Evolutionary conservation across 805 yeast species (phyloP), one percentile per base, ranked within the genome.

Genomic region (Zygotorulaspora sp.): DNA sequence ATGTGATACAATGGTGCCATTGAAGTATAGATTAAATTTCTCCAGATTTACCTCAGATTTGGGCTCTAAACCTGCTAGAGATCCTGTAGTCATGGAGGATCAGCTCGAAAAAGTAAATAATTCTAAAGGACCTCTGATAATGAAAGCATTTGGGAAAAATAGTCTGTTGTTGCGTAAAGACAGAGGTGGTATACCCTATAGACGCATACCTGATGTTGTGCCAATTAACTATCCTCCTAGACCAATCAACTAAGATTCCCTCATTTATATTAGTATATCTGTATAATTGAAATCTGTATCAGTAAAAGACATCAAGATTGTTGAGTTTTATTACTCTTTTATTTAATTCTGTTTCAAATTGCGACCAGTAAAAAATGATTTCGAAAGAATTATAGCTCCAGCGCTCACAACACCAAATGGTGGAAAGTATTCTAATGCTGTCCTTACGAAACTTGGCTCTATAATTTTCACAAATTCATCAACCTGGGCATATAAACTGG

Each of bases 401-500:
- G 63, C 66, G 42, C 64, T 57, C 3, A 60, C 44, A 1, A 51
- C 32, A 3, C 67, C 74, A 43, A 67, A 52, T 2, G 71, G 70
- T n/a, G 74, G 74, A 38, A 70, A 54, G 30, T 58, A 60, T 37
- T 66, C 70, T 3, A 66, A 24, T 4, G 55, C 12, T 14, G 61
- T 58, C 13, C 57, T 44, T 3, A 50, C 10, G 6, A 49, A 37
- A 8, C 56, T 43, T 3, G 84, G 82, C 16, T 53, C 61, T 8
- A 74, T 48, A 7, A 46, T 40, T 1, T 32, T 35, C 1, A 77
- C 58, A 5, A 72, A 48, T 3, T 48, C 38, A 32, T 73, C 77
- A 0, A 82, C 50, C 38, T 68, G 62, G 0, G 45, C 58, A 24
- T 69, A 60, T 12, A 83, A 61, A 2, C 67, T 65, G 1, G 67